Conservation (phyloP, 495 filamentous ascomycete genomes). For the Penicillium arizonense region DNA sequence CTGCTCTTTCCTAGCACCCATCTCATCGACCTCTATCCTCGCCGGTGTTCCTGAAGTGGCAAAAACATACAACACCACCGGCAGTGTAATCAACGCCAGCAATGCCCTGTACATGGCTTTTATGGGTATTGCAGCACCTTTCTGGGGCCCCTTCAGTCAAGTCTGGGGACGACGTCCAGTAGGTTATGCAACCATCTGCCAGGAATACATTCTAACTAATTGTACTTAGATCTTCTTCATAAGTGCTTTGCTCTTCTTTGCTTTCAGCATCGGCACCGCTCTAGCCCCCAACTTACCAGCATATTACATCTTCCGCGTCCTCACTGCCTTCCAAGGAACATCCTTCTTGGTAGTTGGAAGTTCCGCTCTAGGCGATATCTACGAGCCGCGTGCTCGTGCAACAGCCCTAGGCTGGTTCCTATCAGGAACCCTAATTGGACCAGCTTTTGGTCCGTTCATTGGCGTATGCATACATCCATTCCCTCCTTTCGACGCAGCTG, state of each 20-base stretch:
- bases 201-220: conserved; percentile 6
- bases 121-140: conserved; percentile 65
- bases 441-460: conserved; percentile 67
- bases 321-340: conserved; percentile 72
- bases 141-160: conserved; percentile 68
- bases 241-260: conserved; percentile 58
- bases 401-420: conserved; percentile 71
- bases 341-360: conserved; percentile 65
- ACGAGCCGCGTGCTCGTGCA: conserved; percentile 62
- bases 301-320: conserved; percentile 68
- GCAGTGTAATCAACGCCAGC: conserved; percentile 63
- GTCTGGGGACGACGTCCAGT: conserved; percentile 64
- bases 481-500: background rate
- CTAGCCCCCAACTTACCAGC: conserved; percentile 62
- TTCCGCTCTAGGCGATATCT: conserved; percentile 63
- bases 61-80: conserved; percentile 57
- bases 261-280: conserved; percentile 64
- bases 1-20: conserved; percentile 66
- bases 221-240: conserved; percentile 49
- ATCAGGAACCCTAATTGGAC: conserved; percentile 66
- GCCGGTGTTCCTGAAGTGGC: conserved; percentile 69
- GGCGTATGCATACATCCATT: conserved; percentile 30
- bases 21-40: conserved; percentile 68
- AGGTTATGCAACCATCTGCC: conserved; percentile 13
- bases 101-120: conserved; percentile 69